Conservation (phyloP, 2,329 filamentous ascomycete species). For the Pseudonectria buxi region DNA sequence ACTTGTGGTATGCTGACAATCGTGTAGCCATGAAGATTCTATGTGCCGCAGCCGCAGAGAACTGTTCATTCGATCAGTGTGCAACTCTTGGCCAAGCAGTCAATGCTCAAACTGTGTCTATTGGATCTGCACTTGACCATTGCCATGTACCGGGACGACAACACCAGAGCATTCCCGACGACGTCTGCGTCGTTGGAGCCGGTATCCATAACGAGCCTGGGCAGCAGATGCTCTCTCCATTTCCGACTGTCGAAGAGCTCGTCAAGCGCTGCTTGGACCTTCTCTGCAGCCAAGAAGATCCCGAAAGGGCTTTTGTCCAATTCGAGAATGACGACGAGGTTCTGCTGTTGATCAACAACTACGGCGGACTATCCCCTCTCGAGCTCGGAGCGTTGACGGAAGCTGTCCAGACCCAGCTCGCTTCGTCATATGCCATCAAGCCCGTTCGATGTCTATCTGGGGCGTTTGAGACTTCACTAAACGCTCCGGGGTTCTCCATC, state of each 20-base stretch:
- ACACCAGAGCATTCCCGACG: constrained; percentile 36
- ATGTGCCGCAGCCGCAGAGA: constrained; percentile 55
- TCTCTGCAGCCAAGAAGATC: constrained; percentile 42
- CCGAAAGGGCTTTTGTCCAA: constrained; percentile 46
- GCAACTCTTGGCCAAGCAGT: constrained; percentile 42
- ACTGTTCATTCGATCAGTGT: constrained; percentile 53
- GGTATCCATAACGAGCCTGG: constrained; percentile 46
- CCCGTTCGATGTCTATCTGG: constrained; percentile 25
- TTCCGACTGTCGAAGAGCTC: constrained; percentile 32
- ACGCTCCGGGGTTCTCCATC: constrained; percentile 50
- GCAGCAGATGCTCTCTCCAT: constrained; percentile 25
- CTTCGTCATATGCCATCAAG: not conserved
- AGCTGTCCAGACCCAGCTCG: constrained; percentile 42
- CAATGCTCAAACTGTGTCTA: constrained; percentile 54
- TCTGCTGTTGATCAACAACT: constrained; percentile 50
- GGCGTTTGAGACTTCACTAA: constrained; percentile 46
- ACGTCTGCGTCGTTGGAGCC: constrained; percentile 41
- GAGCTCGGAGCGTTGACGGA: constrained; percentile 49
- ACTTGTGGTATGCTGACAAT: no score
- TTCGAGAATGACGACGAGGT: constrained; percentile 38
- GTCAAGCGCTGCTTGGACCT: constrained; percentile 44
- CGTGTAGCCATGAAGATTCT: constrained; percentile 56
- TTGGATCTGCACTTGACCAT: constrained; percentile 63
- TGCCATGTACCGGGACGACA: constrained; percentile 64
- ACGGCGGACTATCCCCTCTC: constrained; percentile 48